A percentile compares a stretch with the other conserved stretches of the same genome.
phyloP scores from a whole-genome alignment of 768 basidiomycete species.

The Gymnopilus dilepis region DNA sequence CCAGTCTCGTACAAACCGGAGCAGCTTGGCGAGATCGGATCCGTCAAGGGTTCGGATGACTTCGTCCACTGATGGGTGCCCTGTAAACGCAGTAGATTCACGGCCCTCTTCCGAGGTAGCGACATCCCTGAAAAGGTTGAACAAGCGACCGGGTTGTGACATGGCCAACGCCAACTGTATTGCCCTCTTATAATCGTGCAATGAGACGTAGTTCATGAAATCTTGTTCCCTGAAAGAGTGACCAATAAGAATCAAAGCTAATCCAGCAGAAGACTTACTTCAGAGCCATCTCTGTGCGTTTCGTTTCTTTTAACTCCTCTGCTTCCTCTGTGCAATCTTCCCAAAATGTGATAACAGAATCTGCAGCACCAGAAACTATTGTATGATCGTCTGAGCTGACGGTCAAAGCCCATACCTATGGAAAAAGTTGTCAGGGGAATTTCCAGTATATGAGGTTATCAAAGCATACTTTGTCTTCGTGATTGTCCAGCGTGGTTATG shows the following conservation, averaged over 20 bases:
- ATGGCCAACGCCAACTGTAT: slow-evolving; percentile 92
- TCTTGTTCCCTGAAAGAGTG: slow-evolving; percentile 84
- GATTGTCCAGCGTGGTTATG: slow-evolving; percentile 89
- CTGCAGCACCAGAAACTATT: slow-evolving; percentile 93
- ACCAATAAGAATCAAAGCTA: neutral
- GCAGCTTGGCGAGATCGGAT: slow-evolving; percentile 78
- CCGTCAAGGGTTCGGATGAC: slow-evolving; percentile 76
- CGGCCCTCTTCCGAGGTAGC: slow-evolving; percentile 34
- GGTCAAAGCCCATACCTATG: slow-evolving; percentile 94
- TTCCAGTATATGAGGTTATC: neutral
- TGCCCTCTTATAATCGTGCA: slow-evolving; percentile 90
- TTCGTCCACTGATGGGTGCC: slow-evolving; percentile 75
- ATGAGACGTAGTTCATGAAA: slow-evolving; percentile 84
- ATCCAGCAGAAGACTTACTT: slow-evolving; percentile 59
- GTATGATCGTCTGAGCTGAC: slow-evolving; percentile 80
- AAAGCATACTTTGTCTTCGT: slow-evolving; percentile 87
- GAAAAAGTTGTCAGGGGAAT: slow-evolving; percentile 1
- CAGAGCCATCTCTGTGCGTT: slow-evolving; percentile 74
- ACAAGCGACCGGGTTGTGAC: slow-evolving; percentile 89
- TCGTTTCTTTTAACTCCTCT: slow-evolving; percentile 73
- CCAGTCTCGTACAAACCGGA: slow-evolving; percentile 89
- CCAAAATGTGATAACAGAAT: slow-evolving; percentile 97
- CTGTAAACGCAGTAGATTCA: slow-evolving; percentile 56
- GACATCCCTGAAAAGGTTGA: slow-evolving; percentile 78
- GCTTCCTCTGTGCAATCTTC: slow-evolving; percentile 90